phyloP scores from a whole-genome alignment of 176 grass and related monocot genomes.

The Aegilops bicornis region DNA sequence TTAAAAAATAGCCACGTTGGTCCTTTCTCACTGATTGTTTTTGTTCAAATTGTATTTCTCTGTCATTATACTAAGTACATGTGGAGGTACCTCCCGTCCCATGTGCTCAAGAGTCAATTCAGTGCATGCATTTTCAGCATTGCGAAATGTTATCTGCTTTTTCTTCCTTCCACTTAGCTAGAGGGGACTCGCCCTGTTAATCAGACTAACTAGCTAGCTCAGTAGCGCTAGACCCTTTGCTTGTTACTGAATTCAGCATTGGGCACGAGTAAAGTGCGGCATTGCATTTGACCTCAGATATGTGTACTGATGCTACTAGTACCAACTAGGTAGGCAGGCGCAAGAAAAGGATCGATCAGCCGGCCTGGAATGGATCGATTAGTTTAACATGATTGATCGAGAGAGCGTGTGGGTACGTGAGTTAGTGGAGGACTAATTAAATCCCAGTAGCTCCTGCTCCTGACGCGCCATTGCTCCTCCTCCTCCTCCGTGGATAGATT shows the following conservation, averaged over 20 bases:
- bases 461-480: not conserved
- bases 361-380: not conserved
- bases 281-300: not conserved
- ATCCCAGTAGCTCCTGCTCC: not conserved
- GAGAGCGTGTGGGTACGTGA: not conserved
- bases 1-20: not conserved
- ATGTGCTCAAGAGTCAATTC: not conserved
- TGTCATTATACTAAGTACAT: not conserved
- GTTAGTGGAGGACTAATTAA: not conserved
- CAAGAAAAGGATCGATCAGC: not conserved
- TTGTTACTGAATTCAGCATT: not conserved
- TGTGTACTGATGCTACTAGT: not conserved
- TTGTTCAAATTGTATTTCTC: not conserved
- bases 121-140: not conserved
- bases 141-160: not conserved
- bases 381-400: not conserved
- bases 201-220: no score
- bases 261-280: not conserved
- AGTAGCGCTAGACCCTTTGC: not conserved
- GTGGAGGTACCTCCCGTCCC: not conserved
- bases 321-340: not conserved
- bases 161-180: no score
- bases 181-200: not conserved
- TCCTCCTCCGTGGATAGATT: constrained; percentile 1
- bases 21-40: not conserved